A percentile compares a stretch with the other conserved stretches of the same genome.
These are phyloP conservation scores for Singerocomus rubriflavus DNA, from an alignment of 1,284 basidiomycete species.

Conservation along the genomic window DNA sequence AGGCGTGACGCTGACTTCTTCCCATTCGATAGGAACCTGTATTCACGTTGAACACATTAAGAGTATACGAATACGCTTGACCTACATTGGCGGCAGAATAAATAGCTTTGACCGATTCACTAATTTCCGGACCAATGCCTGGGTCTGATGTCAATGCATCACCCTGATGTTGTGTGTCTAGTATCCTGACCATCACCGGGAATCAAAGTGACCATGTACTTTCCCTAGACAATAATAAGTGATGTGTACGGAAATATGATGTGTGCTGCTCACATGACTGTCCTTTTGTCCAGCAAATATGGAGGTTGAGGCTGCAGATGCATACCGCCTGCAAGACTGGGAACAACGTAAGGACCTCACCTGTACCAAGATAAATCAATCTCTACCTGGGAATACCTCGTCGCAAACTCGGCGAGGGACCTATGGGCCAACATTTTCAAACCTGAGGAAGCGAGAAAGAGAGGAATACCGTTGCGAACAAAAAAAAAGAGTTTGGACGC, in stretches of 20 bases:
- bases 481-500: constrained; percentile 9
- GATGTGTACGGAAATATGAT: not conserved
- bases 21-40: constrained; percentile 96
- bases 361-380: constrained; percentile 8
- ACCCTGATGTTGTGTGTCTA: constrained; percentile 25
- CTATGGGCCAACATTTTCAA: constrained; percentile 56
- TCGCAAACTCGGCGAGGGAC: constrained; percentile 53
- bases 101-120: constrained; percentile 93
- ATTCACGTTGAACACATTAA: constrained; percentile 7
- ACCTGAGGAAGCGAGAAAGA: constrained; percentile 1
- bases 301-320: constrained; percentile 76
- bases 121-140: constrained; percentile 99
- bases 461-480: constrained; percentile 6
- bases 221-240: constrained; percentile 60
- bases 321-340: constrained; percentile 61
- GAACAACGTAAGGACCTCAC: constrained; percentile 15
- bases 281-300: constrained; percentile 88
- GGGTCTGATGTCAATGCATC: constrained; percentile 18
- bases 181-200: constrained; percentile 78
- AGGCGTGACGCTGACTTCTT: constrained; percentile 96
- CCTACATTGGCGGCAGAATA: constrained; percentile 82
- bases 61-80: constrained; percentile 9
- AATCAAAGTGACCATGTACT: constrained; percentile 92
- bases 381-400: constrained; percentile 45
- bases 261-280: constrained; percentile 60